phyloP scores from a whole-genome alignment of 2,329 filamentous ascomycete species.

The Pseudogymnoascus sp. region DNA sequence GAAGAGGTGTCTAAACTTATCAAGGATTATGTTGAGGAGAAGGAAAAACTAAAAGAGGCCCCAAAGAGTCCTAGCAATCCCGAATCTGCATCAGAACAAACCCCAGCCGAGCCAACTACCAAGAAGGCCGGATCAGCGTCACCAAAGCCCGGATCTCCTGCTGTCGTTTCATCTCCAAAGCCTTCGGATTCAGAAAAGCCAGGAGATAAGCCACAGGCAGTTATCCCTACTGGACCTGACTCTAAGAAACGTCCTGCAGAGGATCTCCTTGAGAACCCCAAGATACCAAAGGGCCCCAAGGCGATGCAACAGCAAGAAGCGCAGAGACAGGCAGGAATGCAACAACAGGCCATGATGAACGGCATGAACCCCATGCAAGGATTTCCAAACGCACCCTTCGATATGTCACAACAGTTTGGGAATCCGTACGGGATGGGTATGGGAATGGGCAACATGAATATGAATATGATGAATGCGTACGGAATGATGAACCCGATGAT shows the following conservation, averaged over 20 bases:
- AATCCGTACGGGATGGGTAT: slow-evolving; percentile 34
- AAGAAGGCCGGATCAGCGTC: slow-evolving; percentile 35
- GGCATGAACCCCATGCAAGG: slow-evolving; percentile 36
- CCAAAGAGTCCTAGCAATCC: slow-evolving; percentile 29
- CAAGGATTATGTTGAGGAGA: slow-evolving; percentile 62
- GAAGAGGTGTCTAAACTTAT: slow-evolving; percentile 73
- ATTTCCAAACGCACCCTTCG: slow-evolving; percentile 28
- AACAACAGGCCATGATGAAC: slow-evolving; percentile 43
- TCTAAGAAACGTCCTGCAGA: slow-evolving; percentile 80
- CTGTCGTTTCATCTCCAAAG: slow-evolving; percentile 29
- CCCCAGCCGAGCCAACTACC: slow-evolving; percentile 22
- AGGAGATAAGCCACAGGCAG: slow-evolving; percentile 30
- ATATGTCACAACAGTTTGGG: slow-evolving; percentile 25
- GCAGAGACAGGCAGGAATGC: slow-evolving; percentile 35
- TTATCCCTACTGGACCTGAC: slow-evolving; percentile 28
- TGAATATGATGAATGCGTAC: slow-evolving; percentile 28
- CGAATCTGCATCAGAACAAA: slow-evolving; percentile 29
- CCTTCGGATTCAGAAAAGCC: slow-evolving; percentile 27
- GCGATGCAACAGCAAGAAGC: slow-evolving; percentile 51
- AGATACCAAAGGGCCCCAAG: slow-evolving; percentile 59
- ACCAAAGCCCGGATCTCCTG: slow-evolving; percentile 22
- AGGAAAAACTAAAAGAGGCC: slow-evolving; percentile 39
- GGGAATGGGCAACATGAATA: slow-evolving; percentile 26
- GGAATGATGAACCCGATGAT: slow-evolving; percentile 28
- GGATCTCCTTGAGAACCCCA: slow-evolving; percentile 58